Evolutionary conservation across 176 grass and related monocot species (phyloP), one percentile per base, ranked within the genome.

Genomic region (Metroxylon sagu): DNA sequence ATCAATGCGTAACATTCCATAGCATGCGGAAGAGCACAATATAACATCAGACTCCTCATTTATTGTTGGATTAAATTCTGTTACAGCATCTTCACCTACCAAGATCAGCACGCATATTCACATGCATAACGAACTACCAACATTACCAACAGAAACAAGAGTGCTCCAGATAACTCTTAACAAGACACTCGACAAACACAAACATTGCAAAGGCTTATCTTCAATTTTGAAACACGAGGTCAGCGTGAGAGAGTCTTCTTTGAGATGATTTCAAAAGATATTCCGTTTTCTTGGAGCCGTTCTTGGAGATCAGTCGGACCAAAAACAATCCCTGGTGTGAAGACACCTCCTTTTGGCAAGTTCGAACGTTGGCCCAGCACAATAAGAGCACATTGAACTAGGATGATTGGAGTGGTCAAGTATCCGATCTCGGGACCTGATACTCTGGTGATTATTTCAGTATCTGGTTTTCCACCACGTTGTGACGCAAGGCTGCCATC

Each of bases 351-450:
- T 65, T 87, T 87, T 0, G 86, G 91, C 49, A 95, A 74, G 49
- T 87, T 84, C 7, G 14, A 26, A 0, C 91, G 65, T 65, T 90
- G 86, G 60, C 68, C 62, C 52, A 96, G 67, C 50, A 96, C 12
- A 77, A 96, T 26, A 7, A 96, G 64, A 28, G 80, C 83, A 3
- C 86, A 90, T 68, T 96, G 86, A 29, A 96, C 49, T 26, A 96
- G 68, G n/a, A 81, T 50, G 23, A 96, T 96, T 6, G 86, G 83
- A 3, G 91, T 90, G 8, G 91, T 82, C 56, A 87, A 18, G 52
- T 90, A 96, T 49, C 86, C 86, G 0, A 96, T 65, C 77, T 96
- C 91, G 4, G 86, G 80, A 16, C 91, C 91, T 0, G 80, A 87
- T 19, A 96, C 77, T 68, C 72, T 80, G 18, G 86, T 96, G 39